phyloP scores from a whole-genome alignment of 2,329 filamentous ascomycete species.

The Ceratocystis cacaofunesta region DNA sequence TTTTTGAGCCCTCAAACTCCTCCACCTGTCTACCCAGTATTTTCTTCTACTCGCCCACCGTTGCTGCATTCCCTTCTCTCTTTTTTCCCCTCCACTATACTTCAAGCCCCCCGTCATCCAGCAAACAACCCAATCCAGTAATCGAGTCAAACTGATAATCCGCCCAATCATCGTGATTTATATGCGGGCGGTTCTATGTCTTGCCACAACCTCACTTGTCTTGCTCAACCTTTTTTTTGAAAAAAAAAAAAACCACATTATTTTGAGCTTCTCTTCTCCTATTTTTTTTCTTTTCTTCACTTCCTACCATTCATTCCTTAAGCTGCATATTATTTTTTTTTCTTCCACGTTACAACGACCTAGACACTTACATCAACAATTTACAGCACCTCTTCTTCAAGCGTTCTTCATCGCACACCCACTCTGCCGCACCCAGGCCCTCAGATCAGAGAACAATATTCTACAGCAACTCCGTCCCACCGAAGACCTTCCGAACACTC shows the following conservation, averaged over 20 bases:
- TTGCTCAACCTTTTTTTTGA: not conserved
- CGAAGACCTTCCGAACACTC: constrained; percentile 35
- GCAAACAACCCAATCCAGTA: constrained; percentile 5
- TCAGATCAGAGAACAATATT: constrained; percentile 41
- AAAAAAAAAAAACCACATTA: not conserved
- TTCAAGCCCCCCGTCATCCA: constrained; percentile 10
- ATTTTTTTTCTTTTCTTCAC: not conserved
- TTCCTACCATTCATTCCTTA: constrained; percentile 3
- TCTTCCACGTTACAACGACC: constrained; percentile 9
- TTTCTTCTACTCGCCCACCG: constrained; percentile 1
- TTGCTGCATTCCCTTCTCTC: constrained; percentile 3
- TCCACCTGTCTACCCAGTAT: constrained; percentile 3
- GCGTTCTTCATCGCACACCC: constrained; percentile 40
- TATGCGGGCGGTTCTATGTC: constrained; percentile 4
- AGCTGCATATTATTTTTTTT: not conserved
- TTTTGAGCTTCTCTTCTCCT: not conserved
- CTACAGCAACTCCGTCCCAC: constrained; percentile 35
- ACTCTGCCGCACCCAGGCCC: constrained; percentile 37
- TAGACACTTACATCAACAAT: constrained; percentile 25
- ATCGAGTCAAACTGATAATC: not conserved
- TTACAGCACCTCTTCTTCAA: constrained; percentile 36
- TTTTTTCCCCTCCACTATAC: constrained; percentile 14
- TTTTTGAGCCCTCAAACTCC: constrained; percentile 4
- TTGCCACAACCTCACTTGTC: not conserved
- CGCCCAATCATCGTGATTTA: constrained; percentile 7